Conservation (phyloP, 2,329 filamentous ascomycete genomes). For the Allantophomopsis lycopodina region DNA sequence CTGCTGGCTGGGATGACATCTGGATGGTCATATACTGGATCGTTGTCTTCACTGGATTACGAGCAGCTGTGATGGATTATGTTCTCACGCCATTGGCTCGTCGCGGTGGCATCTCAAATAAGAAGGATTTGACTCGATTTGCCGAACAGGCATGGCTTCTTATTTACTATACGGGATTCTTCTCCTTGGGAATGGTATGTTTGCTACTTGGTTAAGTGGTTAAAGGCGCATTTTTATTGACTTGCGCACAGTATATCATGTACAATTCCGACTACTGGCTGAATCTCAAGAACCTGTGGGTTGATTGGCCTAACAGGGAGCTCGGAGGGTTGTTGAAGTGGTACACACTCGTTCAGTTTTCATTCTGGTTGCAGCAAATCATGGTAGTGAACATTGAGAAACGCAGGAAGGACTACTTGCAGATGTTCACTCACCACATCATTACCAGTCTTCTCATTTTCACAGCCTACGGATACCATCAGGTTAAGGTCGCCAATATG, state of each 20-base stretch:
- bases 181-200: slow-evolving; percentile 71
- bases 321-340: slow-evolving; percentile 64
- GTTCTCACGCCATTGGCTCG: slow-evolving; percentile 66
- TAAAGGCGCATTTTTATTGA: slow-evolving; percentile 6
- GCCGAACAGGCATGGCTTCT: slow-evolving; percentile 91
- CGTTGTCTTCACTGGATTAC: slow-evolving; percentile 73
- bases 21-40: slow-evolving; percentile 69
- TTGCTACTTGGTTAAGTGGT: not conserved
- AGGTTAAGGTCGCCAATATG: slow-evolving; percentile 76
- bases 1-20: slow-evolving; percentile 65
- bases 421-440: slow-evolving; percentile 93
- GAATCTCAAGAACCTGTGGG: slow-evolving; percentile 69
- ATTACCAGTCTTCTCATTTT: slow-evolving; percentile 74
- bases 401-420: slow-evolving; percentile 83
- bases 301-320: slow-evolving; percentile 69
- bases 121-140: slow-evolving; percentile 69
- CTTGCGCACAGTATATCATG: slow-evolving; percentile 56
- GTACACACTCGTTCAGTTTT: slow-evolving; percentile 82
- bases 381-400: slow-evolving; percentile 91
- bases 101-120: slow-evolving; percentile 56
- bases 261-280: slow-evolving; percentile 65
- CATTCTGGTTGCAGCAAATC: slow-evolving; percentile 91
- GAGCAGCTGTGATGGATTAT: slow-evolving; percentile 79
- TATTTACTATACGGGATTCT: slow-evolving; percentile 71
- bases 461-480: slow-evolving; percentile 73